Evolutionary conservation across 345 rosid species (phyloP).

Genomic region (Salix exigua): DNA sequence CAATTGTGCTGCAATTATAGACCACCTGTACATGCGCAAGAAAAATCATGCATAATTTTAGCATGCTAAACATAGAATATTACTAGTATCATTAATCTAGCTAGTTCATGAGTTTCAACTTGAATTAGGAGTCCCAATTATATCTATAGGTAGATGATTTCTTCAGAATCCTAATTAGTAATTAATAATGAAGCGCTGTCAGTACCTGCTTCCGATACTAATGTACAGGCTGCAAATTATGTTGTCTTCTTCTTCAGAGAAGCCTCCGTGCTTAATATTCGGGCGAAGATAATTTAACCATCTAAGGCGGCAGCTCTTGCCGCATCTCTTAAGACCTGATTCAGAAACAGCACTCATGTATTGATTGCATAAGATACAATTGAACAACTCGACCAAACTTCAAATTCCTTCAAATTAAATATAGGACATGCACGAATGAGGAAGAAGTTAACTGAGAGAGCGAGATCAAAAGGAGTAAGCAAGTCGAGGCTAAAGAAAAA

Average conservation of each 20-base stretch:
- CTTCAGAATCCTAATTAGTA: too few relatives aligned
- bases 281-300: slow-evolving; percentile 38
- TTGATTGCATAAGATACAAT: not conserved
- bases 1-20: slow-evolving; percentile 30
- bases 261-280: slow-evolving; percentile 30
- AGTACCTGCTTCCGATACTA: slow-evolving; percentile 33
- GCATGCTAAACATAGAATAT: not conserved
- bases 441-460: not conserved
- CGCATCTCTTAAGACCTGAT: slow-evolving; percentile 34
- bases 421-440: too few relatives aligned
- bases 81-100: too few relatives aligned
- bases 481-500: not conserved
- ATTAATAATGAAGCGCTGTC: too few relatives aligned
- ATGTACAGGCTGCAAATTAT: slow-evolving; percentile 35
- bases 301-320: slow-evolving; percentile 33
- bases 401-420: too few relatives aligned
- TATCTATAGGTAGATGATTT: too few relatives aligned
- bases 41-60: not conserved
- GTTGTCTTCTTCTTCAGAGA: slow-evolving; percentile 35
- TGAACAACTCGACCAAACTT: too few relatives aligned
- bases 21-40: slow-evolving; percentile 19
- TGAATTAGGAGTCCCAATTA: too few relatives aligned
- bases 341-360: not conserved
- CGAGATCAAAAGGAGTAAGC: not conserved
- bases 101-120: too few relatives aligned